Base-by-base conservation (phyloP, 352 stramenopile genomes). In the Globisporangium okanoganense region DNA sequence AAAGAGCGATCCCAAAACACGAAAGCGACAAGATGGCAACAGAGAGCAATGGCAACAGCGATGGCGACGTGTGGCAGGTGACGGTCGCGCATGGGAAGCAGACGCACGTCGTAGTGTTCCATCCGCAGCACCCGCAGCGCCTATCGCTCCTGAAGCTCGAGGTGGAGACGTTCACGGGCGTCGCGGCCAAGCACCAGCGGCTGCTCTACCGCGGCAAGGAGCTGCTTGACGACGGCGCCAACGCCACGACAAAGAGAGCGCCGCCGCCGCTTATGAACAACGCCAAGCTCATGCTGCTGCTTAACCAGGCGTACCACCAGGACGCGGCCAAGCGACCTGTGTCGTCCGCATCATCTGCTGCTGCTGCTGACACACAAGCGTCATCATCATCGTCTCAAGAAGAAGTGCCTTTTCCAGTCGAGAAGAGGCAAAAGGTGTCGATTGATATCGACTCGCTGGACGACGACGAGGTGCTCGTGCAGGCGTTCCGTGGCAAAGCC, bases 401-500 rank as follows among this genome's bases (percentile, higher is more conserved):
- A 24, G 44, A 51, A 51, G 44, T 12, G n/a, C 22, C 22, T 31
- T 9, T 22, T 10, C 22, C 3, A 33, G 44, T n/a, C 13, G 44
- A 18, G 22, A 51, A 51, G 22, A 51, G n/a, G 16, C 44, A 51
- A 10, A 33, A 43, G 1, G 13, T 27, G 27, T 22, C 25, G 22
- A 70, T 82, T 24, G 73, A 85, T 29, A 54, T 71, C 44, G 77
- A 70, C 55, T 58, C 72, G 41, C 44, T 88, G 25, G 69, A 75
- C 36, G 72, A 76, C 31, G 63, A 81, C 29, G 53, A 75, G 24
- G 59, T 88, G 24, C 64, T 88, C 13, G 61, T 92, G 44, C 76
- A 87, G 24, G 69, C 80, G 14, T 57, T 78, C 7, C 76, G 79
- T 3, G 82, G 79, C 6, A 88, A 88, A 71, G 64, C 58, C n/a